A percentile compares a stretch with the other conserved stretches of the same genome.
phyloP scores from a whole-genome alignment of 1,284 basidiomycete species.

The Leccinum griseonigrum region DNA sequence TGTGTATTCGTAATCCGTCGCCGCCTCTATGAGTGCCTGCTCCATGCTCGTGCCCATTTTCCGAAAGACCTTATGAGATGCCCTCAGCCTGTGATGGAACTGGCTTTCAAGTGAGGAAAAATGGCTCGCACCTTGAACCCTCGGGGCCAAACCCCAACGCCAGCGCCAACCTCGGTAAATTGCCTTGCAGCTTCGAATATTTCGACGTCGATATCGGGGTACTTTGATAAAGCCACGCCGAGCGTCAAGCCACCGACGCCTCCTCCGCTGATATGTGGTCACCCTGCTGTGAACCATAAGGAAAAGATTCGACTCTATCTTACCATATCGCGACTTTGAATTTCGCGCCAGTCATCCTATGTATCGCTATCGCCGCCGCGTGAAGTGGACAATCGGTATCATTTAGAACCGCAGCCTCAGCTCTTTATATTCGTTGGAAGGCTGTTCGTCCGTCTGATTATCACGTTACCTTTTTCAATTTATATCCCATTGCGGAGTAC shows the following conservation, averaged over 20 bases:
- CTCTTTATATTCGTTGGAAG: neutral
- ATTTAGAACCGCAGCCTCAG: neutral
- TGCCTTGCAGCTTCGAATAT: slow-evolving; percentile 50
- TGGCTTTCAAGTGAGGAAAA: neutral
- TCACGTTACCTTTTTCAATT: neutral
- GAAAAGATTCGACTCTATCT: neutral
- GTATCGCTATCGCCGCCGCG: neutral
- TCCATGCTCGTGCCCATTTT: slow-evolving; percentile 46
- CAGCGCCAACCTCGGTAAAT: slow-evolving; percentile 54
- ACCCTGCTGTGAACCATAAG: neutral
- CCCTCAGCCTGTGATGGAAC: slow-evolving; percentile 1
- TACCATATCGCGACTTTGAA: slow-evolving; percentile 34
- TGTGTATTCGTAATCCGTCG: slow-evolving; percentile 37
- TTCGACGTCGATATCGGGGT: slow-evolving; percentile 49
- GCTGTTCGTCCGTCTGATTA: neutral
- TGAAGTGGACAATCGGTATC: too few relatives aligned
- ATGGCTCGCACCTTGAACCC: slow-evolving; percentile 24
- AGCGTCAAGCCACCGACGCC: slow-evolving; percentile 49
- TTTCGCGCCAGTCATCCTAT: slow-evolving; percentile 21
- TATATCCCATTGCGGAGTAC: neutral
- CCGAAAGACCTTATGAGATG: slow-evolving; percentile 38
- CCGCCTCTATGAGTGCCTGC: slow-evolving; percentile 40
- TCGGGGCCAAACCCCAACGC: slow-evolving; percentile 52
- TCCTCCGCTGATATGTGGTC: slow-evolving; percentile 39
- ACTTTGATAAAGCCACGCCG: slow-evolving; percentile 46